phyloP scores from a whole-genome alignment of 495 filamentous ascomycete species.

The Talaromyces ruber region DNA sequence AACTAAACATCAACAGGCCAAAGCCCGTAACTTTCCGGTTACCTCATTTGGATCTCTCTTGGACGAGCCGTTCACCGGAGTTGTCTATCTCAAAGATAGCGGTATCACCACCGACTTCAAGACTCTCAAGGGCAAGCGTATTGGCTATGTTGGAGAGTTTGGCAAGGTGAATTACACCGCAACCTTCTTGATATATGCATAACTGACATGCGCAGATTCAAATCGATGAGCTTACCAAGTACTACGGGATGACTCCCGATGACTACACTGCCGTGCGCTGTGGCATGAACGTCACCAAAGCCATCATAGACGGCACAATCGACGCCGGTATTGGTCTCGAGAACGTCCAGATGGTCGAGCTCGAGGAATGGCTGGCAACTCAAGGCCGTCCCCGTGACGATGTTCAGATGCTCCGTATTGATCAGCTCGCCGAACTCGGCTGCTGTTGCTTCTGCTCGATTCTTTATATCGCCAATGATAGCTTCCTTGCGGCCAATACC shows the following conservation, averaged over 20 bases:
- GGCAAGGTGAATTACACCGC: constrained; percentile 38
- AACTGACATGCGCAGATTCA: constrained; percentile 41
- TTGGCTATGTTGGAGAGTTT: constrained; percentile 67
- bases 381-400: constrained; percentile 51
- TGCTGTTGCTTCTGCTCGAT: constrained; percentile 73
- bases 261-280: constrained; percentile 64
- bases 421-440: constrained; percentile 61
- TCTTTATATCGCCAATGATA: constrained; percentile 62
- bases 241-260: constrained; percentile 60
- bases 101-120: constrained; percentile 58
- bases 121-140: constrained; percentile 56
- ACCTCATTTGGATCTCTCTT: constrained; percentile 59
- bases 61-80: constrained; percentile 65
- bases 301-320: constrained; percentile 57
- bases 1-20: constrained; percentile 36
- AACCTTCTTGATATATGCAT: neutral
- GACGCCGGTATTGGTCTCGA: constrained; percentile 65
- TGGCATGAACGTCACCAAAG: constrained; percentile 55
- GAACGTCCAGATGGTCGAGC: constrained; percentile 67
- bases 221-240: constrained; percentile 64
- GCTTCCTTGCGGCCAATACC: constrained; percentile 50
- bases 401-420: constrained; percentile 67
- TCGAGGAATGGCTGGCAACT: constrained; percentile 56
- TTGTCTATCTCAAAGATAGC: constrained; percentile 59
- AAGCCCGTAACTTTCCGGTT: constrained; percentile 62